Evolutionary conservation across 768 basidiomycete genomes (phyloP), one percentile per base, ranked within the genome.

Genomic region (Kwoniella europaea): DNA sequence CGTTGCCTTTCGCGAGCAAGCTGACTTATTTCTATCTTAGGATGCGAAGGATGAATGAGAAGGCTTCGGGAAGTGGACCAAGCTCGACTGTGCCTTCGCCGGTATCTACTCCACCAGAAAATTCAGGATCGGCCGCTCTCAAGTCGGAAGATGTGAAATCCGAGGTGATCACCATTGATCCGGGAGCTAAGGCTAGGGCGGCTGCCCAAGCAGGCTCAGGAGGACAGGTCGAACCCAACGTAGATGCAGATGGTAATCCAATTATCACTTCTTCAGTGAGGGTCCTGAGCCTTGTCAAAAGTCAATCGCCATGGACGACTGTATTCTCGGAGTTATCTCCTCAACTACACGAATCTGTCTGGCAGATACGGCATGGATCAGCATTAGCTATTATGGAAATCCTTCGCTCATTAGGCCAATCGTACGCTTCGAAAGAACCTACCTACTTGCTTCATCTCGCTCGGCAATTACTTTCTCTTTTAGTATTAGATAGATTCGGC

Each of bases 401-500:
- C 56, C 84, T 98, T 62, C 76, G 79, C 2, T 67, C 73, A 3
- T 61, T 73, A 2, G 76, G 74, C 20, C 29, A 43, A 29, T 62
- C 63, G 3, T 29, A 12, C 54, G n/a, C 22, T 22, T 57, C 42
- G 22, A 68, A 58, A 10, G 58, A 74, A 50, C 46, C 65, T 12
- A 4, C 52, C 1, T 62, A 70, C 61, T 73, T 84, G 5, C 67
- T 79, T 3, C 18, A 90, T 68, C 85, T 98, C 16, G 91, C 93
- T 2, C 89, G 92, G 10, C 91, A 91, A 74, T 88, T 97, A 62
- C 88, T 98, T 2, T 91, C 90, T 75, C 89, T 98, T 10, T 91
- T 98, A 72, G 91, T 96, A 42, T 86, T 98, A 27, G 97, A 99
- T 82, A 90, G 97, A n/a, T 99, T 99, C 77, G 94, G 95, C 2